Conservation (phyloP, 441 rosid species). For the Jatropha multifida region DNA sequence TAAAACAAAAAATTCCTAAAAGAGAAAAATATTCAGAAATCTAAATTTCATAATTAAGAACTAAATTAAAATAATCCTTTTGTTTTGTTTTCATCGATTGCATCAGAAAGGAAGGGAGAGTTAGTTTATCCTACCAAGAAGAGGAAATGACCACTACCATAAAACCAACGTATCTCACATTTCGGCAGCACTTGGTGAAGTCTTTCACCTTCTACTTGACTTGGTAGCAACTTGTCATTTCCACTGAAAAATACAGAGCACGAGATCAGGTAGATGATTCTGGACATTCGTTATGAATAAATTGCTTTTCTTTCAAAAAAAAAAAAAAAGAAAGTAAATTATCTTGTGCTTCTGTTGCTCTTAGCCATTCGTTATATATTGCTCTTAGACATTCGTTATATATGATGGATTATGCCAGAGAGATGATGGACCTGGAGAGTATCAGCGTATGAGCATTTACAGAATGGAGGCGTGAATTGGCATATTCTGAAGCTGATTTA, state of each 20-base stretch:
- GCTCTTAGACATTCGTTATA: too few species aligned
- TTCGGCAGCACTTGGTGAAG: conserved; percentile 43
- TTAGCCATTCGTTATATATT: too few species aligned
- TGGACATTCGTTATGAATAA: too few species aligned
- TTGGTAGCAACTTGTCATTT: conserved; percentile 71
- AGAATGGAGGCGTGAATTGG: conserved; percentile 53
- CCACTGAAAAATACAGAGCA: conserved; percentile 44
- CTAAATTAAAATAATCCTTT: neutral
- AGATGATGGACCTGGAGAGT: conserved; percentile 47
- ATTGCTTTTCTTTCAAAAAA: too few species aligned
- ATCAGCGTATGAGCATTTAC: conserved; percentile 54
- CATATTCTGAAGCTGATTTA: conserved; percentile 44
- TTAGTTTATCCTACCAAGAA: conserved; percentile 58
- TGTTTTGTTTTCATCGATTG: neutral
- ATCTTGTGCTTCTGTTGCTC: too few species aligned
- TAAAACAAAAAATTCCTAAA: neutral
- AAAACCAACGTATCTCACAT: conserved; percentile 56
- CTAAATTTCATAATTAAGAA: neutral
- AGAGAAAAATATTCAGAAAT: neutral
- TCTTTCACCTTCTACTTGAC: conserved; percentile 62
- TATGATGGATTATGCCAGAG: conserved; percentile 4
- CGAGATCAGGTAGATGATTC: conserved; percentile 14
- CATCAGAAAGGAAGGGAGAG: neutral
- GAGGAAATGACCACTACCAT: conserved; percentile 66
- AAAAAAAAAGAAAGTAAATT: too few species aligned